These are phyloP conservation scores for Trypanosomatidae sp. DNA, from an alignment of 208 protist species.

Conservation along the genomic window DNA sequence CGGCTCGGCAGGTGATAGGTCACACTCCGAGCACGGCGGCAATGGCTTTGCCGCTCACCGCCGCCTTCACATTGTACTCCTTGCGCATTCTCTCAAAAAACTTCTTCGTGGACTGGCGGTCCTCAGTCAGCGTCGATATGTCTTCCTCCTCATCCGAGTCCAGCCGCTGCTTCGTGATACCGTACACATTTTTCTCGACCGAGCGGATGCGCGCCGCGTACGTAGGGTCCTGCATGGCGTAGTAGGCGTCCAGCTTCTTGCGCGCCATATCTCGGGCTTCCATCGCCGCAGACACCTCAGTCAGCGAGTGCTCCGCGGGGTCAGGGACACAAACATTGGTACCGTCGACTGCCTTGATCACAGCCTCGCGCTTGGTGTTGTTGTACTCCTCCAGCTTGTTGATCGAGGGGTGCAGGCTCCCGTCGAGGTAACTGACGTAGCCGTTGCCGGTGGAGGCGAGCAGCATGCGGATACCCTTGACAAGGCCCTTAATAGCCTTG, in stretches of 20 bases:
- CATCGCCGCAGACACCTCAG: constrained; percentile 27
- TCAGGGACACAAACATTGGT: constrained; percentile 34
- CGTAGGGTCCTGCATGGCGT: constrained; percentile 36
- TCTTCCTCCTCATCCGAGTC: constrained; percentile 31
- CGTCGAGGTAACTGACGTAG: constrained; percentile 80
- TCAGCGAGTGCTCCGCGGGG: constrained; percentile 39
- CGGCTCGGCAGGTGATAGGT: constrained; percentile 12
- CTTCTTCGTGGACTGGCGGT: constrained; percentile 34
- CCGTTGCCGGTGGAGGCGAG: constrained; percentile 23
- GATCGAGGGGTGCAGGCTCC: constrained; percentile 40
- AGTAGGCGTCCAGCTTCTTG: constrained; percentile 63
- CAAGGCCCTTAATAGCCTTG: constrained; percentile 28
- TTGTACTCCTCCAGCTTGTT: constrained; percentile 48
- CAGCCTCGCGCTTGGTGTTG: constrained; percentile 20
- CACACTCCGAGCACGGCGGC: not conserved
- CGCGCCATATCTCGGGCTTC: constrained; percentile 32
- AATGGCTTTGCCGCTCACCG: constrained; percentile 22
- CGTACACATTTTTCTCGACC: constrained; percentile 42
- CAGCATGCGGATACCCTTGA: constrained; percentile 35
- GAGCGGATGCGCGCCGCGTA: constrained; percentile 50
- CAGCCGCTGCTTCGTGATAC: constrained; percentile 26
- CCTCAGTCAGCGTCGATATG: constrained; percentile 22
- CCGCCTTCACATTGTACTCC: constrained; percentile 53
- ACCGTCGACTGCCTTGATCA: constrained; percentile 30
- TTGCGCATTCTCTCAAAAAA: constrained; percentile 21